Evolutionary conservation across 2,329 filamentous ascomycete species (phyloP).

Genomic region (Epichloe sylvatica): DNA sequence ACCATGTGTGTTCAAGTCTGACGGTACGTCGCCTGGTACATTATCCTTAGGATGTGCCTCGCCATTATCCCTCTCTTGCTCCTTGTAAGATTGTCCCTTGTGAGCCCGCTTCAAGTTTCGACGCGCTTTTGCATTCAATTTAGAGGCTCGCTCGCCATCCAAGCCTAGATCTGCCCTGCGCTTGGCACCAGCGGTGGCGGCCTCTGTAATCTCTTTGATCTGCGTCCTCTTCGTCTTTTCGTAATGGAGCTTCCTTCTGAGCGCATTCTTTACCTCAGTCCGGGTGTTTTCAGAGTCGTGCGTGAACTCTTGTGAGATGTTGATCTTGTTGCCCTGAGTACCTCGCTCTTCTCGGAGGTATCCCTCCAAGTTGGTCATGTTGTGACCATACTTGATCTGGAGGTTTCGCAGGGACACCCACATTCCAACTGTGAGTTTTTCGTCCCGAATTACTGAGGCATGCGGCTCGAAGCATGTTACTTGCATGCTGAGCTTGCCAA

Average conservation of each 20-base stretch:
- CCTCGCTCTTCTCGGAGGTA: constrained; percentile 48
- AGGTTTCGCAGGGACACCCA: constrained; percentile 60
- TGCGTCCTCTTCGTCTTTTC: constrained; percentile 31
- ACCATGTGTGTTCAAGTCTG: constrained; percentile 20
- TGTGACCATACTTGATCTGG: constrained; percentile 46
- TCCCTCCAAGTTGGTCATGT: constrained; percentile 51
- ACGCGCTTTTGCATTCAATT: constrained; percentile 14
- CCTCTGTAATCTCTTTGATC: constrained; percentile 23
- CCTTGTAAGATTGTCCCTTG: constrained; percentile 2
- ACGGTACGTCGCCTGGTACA: constrained; percentile 7
- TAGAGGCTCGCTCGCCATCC: constrained; percentile 13
- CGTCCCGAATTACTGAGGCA: constrained; percentile 38
- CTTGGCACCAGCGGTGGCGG: constrained; percentile 24
- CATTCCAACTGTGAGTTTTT: constrained; percentile 39
- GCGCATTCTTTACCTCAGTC: constrained; percentile 38
- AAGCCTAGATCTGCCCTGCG: constrained; percentile 19
- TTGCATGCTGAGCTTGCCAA: constrained; percentile 56
- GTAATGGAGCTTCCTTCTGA: constrained; percentile 53
- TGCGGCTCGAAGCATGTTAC: constrained; percentile 60
- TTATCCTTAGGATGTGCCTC: constrained; percentile 14
- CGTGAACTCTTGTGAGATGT: constrained; percentile 38
- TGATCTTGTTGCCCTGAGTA: constrained; percentile 31
- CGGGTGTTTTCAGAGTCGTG: constrained; percentile 29
- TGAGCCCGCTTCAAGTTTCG: constrained; percentile 9
- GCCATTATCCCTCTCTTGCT: constrained; percentile 6